These are phyloP conservation scores for Meredithiella fracta DNA, from an alignment of 2,329 filamentous ascomycete species.

Conservation along the genomic window DNA sequence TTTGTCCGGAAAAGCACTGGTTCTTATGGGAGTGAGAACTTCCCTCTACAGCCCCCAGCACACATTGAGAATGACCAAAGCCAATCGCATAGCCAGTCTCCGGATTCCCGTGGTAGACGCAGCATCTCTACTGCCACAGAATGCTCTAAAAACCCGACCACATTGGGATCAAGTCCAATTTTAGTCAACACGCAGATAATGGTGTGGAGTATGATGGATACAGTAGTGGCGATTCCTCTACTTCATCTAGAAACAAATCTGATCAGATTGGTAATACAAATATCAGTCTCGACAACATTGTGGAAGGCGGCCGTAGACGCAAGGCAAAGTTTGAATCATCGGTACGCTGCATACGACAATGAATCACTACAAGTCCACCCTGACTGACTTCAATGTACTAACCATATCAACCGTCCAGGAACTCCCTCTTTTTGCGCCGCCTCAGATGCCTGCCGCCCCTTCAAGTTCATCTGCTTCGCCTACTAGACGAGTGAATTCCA, in stretches of 20 bases:
- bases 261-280: conserved; percentile 88
- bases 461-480: conserved; percentile 96
- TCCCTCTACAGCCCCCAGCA: conserved; percentile 30
- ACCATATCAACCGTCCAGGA: conserved; percentile 40
- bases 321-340: conserved; percentile 92
- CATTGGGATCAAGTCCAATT: conserved; percentile 25
- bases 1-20: conserved; percentile 7
- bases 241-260: conserved; percentile 53
- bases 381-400: too few relatives aligned
- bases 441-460: conserved; percentile 81
- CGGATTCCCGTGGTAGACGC: conserved; percentile 47
- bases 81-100: conserved; percentile 57
- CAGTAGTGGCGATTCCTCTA: conserved; percentile 73
- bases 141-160: conserved; percentile 29
- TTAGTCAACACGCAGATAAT: conserved; percentile 15
- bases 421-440: conserved; percentile 84
- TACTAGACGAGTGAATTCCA: conserved; percentile 59
- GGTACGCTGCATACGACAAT: conserved; percentile 41
- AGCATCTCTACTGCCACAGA: conserved; percentile 54
- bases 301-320: conserved; percentile 90
- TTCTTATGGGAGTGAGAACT: conserved; percentile 34
- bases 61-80: conserved; percentile 37
- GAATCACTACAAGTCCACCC: not conserved
- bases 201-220: conserved; percentile 57
- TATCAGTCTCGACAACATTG: conserved; percentile 95